These are phyloP conservation scores for Tuber magnatum DNA, from an alignment of 495 filamentous ascomycete species.

Conservation along the genomic window DNA sequence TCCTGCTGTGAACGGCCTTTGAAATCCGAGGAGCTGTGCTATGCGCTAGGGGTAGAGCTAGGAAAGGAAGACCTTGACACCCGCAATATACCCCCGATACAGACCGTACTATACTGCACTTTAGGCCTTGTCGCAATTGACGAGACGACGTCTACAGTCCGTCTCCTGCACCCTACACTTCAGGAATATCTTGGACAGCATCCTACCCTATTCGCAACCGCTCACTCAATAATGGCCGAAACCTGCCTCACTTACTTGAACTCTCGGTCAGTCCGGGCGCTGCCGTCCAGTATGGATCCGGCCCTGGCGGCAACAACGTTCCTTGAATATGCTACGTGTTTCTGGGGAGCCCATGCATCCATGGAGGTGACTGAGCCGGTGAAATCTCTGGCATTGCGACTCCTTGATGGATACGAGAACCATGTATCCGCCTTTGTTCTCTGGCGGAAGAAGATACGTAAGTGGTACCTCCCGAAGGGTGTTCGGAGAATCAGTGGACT, in stretches of 20 bases:
- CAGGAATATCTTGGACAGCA: neutral
- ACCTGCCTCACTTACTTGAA: neutral
- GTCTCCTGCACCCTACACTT: neutral
- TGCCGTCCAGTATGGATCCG: neutral
- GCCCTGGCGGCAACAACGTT: neutral
- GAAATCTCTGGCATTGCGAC: neutral
- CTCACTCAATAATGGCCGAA: neutral
- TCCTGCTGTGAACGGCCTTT: neutral
- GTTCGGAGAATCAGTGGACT: neutral
- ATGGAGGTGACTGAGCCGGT: neutral
- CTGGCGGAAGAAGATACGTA: neutral
- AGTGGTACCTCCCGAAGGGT: neutral
- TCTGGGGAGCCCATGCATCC: neutral
- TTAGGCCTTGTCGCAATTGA: neutral
- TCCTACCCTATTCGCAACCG: neutral
- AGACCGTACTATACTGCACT: neutral
- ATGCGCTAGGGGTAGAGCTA: neutral
- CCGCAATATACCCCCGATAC: neutral
- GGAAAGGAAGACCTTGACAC: neutral
- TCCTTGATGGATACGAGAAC: neutral
- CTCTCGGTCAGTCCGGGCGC: neutral
- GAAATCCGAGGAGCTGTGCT: neutral
- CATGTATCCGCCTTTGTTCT: neutral
- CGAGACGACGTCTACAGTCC: neutral
- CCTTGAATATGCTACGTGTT: neutral